Percentiles rank a stretch among this genome's conserved stretches.
These are phyloP conservation scores for Verticillium tricorpus DNA, from an alignment of 2,329 filamentous ascomycete genomes.

Conservation along the genomic window DNA sequence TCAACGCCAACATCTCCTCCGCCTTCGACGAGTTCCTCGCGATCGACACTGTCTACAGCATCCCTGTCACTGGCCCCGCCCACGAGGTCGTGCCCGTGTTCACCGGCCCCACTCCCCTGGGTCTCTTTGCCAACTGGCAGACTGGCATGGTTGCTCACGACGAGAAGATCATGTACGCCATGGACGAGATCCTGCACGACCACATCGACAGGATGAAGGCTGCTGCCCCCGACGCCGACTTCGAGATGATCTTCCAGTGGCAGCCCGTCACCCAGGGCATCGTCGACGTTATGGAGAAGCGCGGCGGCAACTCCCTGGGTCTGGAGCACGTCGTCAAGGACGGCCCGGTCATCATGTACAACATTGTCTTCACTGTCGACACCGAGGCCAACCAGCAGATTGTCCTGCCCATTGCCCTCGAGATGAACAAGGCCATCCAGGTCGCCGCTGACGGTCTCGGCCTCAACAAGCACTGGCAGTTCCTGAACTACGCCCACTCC, in stretches of 20 bases:
- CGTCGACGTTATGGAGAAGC: conserved; percentile 14
- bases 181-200: conserved; percentile 3
- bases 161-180: background rate
- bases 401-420: conserved; percentile 39
- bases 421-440: conserved; percentile 56
- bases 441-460: conserved; percentile 20
- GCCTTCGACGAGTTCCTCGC: conserved; percentile 7
- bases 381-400: conserved; percentile 27
- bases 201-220: background rate
- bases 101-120: background rate
- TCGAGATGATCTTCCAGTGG: conserved; percentile 13
- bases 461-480: conserved; percentile 29
- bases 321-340: conserved; percentile 27
- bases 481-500: conserved; percentile 38
- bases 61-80: background rate
- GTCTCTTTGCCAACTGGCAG: conserved; percentile 2
- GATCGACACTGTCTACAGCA: conserved; percentile 1
- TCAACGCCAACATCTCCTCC: background rate
- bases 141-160: conserved; percentile 2
- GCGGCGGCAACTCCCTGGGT: conserved; percentile 27
- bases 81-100: conserved; percentile 2
- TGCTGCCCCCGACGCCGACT: conserved; percentile 1
- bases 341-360: conserved; percentile 30
- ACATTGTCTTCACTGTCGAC: conserved; percentile 32
- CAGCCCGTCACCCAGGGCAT: conserved; percentile 26